Percentiles rank a stretch among this genome's conserved stretches.
Evolutionary conservation across 129 eudicot genomes (phyloP).

Genomic region (Rutidosis leptorrhynchoides): DNA sequence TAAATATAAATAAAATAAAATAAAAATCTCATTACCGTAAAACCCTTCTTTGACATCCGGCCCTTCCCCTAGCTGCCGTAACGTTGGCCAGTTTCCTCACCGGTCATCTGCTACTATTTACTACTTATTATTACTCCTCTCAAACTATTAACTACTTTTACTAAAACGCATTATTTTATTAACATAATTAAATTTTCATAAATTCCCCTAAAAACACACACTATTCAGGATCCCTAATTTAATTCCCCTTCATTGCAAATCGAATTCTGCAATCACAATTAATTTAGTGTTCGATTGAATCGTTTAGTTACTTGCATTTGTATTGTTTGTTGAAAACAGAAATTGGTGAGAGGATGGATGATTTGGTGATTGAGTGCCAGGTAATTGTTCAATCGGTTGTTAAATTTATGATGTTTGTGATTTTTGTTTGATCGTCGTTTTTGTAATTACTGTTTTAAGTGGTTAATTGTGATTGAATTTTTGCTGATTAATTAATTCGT

Average conservation of each 20-base stretch:
- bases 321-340: not conserved
- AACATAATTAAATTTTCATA: slow-evolving; percentile 7
- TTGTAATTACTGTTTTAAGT: slow-evolving; percentile 1
- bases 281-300: not conserved
- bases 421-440: slow-evolving; percentile 5
- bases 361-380: slow-evolving; percentile 33
- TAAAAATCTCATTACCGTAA: slow-evolving; percentile 9
- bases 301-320: slow-evolving; percentile 18
- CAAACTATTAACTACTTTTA: not conserved
- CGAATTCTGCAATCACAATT: slow-evolving; percentile 3
- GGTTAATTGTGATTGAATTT: slow-evolving; percentile 9
- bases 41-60: slow-evolving; percentile 32
- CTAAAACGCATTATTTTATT: slow-evolving; percentile 3
- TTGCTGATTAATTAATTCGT: not conserved
- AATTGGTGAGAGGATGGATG: slow-evolving; percentile 23
- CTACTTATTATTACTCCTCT: slow-evolving; percentile 12
- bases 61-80: slow-evolving; percentile 6
- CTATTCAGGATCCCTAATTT: slow-evolving; percentile 31
- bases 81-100: slow-evolving; percentile 19
- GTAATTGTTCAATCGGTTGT: slow-evolving; percentile 18
- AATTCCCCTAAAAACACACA: slow-evolving; percentile 5
- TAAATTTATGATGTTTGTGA: not conserved
- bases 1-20: too few species aligned
- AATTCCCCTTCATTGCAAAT: not conserved
- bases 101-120: slow-evolving; percentile 8